Conservation (phyloP, 2,329 filamentous ascomycete genomes). For the Metarhizium album region DNA sequence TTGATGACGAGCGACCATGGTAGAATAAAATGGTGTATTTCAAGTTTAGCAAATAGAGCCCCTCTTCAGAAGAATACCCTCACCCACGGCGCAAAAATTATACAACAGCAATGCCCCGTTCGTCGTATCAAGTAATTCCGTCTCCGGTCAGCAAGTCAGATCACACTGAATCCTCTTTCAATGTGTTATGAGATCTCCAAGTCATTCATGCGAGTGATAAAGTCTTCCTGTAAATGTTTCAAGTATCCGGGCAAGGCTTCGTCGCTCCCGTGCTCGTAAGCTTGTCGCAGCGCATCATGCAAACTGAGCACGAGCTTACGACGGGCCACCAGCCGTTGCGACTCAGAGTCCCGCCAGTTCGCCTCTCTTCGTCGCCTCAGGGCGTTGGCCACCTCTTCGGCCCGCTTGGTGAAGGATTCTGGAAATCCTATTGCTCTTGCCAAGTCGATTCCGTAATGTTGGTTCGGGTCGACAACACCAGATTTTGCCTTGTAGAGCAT, state of each 20-base stretch:
- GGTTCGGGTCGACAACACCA: conserved; percentile 55
- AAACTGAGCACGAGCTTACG: conserved; percentile 65
- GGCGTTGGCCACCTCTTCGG: conserved; percentile 52
- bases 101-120: not conserved
- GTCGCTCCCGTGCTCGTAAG: conserved; percentile 50
- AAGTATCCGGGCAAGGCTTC: conserved; percentile 37
- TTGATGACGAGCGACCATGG: conserved; percentile 55
- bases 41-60: not conserved
- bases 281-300: conserved; percentile 61
- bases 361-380: conserved; percentile 48
- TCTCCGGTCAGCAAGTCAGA: not conserved
- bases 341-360: conserved; percentile 47
- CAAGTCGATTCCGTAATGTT: conserved; percentile 74
- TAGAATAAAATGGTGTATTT: not conserved
- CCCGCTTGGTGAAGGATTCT: conserved; percentile 51
- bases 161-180: not conserved
- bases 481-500: conserved; percentile 81
- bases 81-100: not conserved
- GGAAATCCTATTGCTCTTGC: conserved; percentile 69
- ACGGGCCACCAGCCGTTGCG: conserved; percentile 48
- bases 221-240: conserved; percentile 53
- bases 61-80: not conserved
- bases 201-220: conserved; percentile 58
- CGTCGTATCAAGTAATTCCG: too few relatives aligned
- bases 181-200: conserved; percentile 34